Base-by-base conservation (phyloP, 2,329 filamentous ascomycete species). In the Lachnum nothofagi region DNA sequence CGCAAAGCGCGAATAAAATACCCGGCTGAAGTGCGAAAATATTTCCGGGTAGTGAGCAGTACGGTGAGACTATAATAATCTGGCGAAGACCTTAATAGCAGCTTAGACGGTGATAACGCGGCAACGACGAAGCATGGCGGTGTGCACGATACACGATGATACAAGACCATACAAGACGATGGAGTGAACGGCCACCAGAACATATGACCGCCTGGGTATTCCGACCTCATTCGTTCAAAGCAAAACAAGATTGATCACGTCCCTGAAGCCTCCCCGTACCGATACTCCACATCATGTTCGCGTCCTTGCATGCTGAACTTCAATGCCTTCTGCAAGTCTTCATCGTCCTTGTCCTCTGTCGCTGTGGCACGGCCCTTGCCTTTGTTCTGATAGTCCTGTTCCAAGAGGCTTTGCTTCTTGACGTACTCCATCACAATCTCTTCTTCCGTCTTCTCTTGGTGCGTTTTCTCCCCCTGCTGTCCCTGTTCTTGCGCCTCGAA, bases 391-490 rank as follows among this genome's bases (percentile, higher is more conserved):
- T 71, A 65, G 63, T 82, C 74, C 56, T 82, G 81, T 67, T 90
- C 86, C 1, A 78, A 75, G 37, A 87, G 63, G 63, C 84, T 88
- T 69, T 89, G 84, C 70, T 81, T 85, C 72, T 84, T 86, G 44
- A 88, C 76, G 63, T 87, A 88, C 60, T 88, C 85, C 65, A 89
- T 67, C 10, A 89, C 78, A 51, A 86, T 80, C 48, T 87, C 79
- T 64, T 90, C 85, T 62, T 89, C 85, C 0, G 74, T 77, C 59
- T 67, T 49, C 24, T 44, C 47, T 35, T 45, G 42, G 39, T 31
- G 40, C 19, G 48, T 34, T 41, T 48, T 25, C 47, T 44, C 43
- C 31, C 45, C 53, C 43, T 31, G 38, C 40, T 45, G 29, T 41
- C 43, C 48, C 48, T 44, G 48, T 48, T 57, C 48, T 51, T 51